These are phyloP conservation scores for Penicillium herquei DNA, from an alignment of 495 filamentous ascomycete genomes.

Conservation along the genomic window DNA sequence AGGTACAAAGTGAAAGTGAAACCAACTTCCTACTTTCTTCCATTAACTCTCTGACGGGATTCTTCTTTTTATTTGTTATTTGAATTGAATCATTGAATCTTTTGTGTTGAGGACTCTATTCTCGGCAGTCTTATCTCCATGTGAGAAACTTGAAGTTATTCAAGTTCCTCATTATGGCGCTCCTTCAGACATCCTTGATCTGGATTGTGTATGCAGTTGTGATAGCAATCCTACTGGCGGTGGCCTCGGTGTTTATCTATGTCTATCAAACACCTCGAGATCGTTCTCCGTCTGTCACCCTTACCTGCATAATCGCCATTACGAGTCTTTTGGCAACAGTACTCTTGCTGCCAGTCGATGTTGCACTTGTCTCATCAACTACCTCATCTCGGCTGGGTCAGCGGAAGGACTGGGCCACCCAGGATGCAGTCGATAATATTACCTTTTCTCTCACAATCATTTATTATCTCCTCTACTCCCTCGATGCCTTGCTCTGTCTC, in stretches of 20 bases:
- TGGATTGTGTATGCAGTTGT: conserved; percentile 90
- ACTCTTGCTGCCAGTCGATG: conserved; percentile 89
- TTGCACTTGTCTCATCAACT: conserved; percentile 90
- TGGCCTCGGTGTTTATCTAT: conserved; percentile 79
- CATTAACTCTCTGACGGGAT: neutral
- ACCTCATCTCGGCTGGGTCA: conserved; percentile 69
- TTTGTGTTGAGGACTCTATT: neutral
- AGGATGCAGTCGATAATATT: conserved; percentile 71
- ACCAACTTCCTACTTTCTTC: neutral
- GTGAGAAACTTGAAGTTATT: conserved; percentile 3
- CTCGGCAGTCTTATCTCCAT: conserved; percentile 3
- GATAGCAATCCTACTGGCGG: conserved; percentile 64
- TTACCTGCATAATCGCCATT: conserved; percentile 81
- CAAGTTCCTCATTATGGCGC: conserved; percentile 49
- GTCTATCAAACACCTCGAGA: conserved; percentile 86
- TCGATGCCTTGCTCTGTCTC: conserved; percentile 89
- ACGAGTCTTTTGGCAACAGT: conserved; percentile 87
- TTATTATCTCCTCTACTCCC: conserved; percentile 88
- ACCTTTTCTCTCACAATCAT: conserved; percentile 76
- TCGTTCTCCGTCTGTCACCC: conserved; percentile 73
- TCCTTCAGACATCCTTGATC: conserved; percentile 81
- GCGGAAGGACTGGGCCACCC: conserved; percentile 93
- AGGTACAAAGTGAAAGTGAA: neutral
- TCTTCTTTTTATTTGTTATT: neutral
- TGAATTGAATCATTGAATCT: too few relatives aligned